A percentile compares a stretch with the other conserved stretches of the same genome.
Evolutionary conservation across 495 filamentous ascomycete species (phyloP).

Genomic region (Apiosordaria backusii): DNA sequence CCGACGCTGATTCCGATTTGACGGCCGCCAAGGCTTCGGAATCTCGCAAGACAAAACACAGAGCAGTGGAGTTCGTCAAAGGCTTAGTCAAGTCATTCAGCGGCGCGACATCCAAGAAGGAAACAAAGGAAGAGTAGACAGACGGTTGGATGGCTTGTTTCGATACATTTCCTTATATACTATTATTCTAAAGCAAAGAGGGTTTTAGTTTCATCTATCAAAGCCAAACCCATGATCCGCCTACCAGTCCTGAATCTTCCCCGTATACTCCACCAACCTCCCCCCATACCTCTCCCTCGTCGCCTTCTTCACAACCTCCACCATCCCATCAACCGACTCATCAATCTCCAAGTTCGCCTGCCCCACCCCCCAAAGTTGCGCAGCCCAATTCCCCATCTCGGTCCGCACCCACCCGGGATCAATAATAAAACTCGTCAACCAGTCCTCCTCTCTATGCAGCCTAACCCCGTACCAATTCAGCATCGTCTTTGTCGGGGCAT

Average conservation of each 20-base stretch:
- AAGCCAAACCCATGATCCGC: neutral
- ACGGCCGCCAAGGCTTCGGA: no score
- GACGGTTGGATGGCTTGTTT: no score
- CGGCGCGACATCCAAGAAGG: neutral
- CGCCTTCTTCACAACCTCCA: constrained; percentile 36
- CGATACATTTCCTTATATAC: no score
- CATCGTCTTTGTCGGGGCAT: constrained; percentile 41
- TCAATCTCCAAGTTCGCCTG: constrained; percentile 33
- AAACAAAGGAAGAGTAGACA: neutral
- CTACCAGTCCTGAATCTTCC: constrained; percentile 6
- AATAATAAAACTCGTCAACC: constrained; percentile 32
- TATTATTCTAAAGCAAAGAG: no score
- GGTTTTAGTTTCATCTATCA: no score
- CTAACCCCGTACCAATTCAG: constrained; percentile 39
- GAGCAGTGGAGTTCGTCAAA: neutral
- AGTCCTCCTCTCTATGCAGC: constrained; percentile 41
- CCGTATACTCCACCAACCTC: constrained; percentile 24
- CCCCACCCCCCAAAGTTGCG: constrained; percentile 30
- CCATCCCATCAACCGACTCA: constrained; percentile 35
- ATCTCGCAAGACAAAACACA: no score
- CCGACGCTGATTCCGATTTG: no score
- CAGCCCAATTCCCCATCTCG: neutral
- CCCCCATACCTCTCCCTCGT: constrained; percentile 42
- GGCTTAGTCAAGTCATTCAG: neutral
- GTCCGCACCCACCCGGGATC: constrained; percentile 29